Percentiles rank a stretch among this genome's conserved stretches.
These are phyloP conservation scores for Tuber calosporum DNA, from an alignment of 495 filamentous ascomycete genomes.

Conservation along the genomic window DNA sequence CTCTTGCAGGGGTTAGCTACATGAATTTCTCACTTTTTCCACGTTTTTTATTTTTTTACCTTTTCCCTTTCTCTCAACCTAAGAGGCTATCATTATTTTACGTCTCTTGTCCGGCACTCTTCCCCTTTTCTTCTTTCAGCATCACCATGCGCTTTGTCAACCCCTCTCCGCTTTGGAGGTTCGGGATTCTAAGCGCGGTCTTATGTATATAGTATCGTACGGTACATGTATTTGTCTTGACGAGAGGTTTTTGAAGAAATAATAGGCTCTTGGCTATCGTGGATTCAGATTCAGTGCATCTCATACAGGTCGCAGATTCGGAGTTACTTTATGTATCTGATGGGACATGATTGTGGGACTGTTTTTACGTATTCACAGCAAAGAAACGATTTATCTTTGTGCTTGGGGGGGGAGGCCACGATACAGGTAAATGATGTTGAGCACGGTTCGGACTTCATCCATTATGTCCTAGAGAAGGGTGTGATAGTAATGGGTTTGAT, in stretches of 20 bases:
- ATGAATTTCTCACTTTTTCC: neutral
- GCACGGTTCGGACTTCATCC: neutral
- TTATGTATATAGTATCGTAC: constrained; percentile 1
- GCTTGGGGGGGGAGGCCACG: neutral
- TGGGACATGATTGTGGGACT: neutral
- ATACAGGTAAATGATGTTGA: neutral
- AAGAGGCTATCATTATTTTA: neutral
- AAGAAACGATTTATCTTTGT: neutral
- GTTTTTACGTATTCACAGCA: neutral
- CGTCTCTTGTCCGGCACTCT: neutral
- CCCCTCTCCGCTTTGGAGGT: neutral
- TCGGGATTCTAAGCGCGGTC: neutral
- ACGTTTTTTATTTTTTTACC: neutral
- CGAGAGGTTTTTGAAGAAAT: neutral
- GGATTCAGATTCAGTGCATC: neutral
- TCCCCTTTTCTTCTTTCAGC: neutral
- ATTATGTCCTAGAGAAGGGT: neutral
- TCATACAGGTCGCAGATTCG: neutral
- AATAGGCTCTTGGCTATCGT: neutral
- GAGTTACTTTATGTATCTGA: neutral
- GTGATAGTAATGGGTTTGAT: neutral
- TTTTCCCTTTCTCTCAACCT: neutral
- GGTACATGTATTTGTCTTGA: neutral
- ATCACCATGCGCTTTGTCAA: neutral
- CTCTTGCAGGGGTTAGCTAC: neutral